Base-by-base conservation (phyloP, 192 early-diverging fungal genomes). In the Backusella morwellensis region DNA sequence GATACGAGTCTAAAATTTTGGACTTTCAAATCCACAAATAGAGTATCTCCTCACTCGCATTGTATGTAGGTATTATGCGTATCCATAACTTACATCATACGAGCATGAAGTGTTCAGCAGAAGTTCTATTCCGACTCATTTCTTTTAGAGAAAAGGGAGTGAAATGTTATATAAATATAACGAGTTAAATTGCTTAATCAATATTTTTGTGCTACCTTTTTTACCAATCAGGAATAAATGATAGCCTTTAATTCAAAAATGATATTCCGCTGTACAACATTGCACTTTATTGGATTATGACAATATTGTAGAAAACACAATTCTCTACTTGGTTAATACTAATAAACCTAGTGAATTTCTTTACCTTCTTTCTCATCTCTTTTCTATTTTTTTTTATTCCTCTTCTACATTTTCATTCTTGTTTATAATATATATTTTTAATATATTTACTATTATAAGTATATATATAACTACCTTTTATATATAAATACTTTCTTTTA, bases 191-290 rank as follows among this genome's bases (percentile, higher is more conserved):
- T 59, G 23, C 54, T 59, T 23, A 59, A 26, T 59, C 6, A 59
- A 59, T 59, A 59, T 23, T 11, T 59, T 59, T 59, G 54, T 59
- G 21, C 9, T 59, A 59, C 54, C 2, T 11, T 12, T 26, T 54
- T 59, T 59, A 21, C 54, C 54, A 59, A 59, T 59, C 54, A 59
- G 11, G 23, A 26, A 26, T 59, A 59, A 59, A 59, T 59, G 54
- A 59, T 59, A 59, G 21, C 21, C 54, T 59, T 59, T 59, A 26
- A 59, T 26, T 59, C 21, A 23, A 59, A 59, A 59, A 59, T 54
- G n/a, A 59, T 59, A 59, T 59, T 59, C 54, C 54, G 54, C 23
- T 59, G 54, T 59, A 59, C 54, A 26, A 59, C 54, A 21, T 59
- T 59, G 8, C 47, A 3, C 54, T 59, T 59, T 59, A 59, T 59